Percentiles rank a stretch among this genome's conserved stretches.
Evolutionary conservation across 176 grass and related monocot species (phyloP).

Genomic region (Musa itinerans): DNA sequence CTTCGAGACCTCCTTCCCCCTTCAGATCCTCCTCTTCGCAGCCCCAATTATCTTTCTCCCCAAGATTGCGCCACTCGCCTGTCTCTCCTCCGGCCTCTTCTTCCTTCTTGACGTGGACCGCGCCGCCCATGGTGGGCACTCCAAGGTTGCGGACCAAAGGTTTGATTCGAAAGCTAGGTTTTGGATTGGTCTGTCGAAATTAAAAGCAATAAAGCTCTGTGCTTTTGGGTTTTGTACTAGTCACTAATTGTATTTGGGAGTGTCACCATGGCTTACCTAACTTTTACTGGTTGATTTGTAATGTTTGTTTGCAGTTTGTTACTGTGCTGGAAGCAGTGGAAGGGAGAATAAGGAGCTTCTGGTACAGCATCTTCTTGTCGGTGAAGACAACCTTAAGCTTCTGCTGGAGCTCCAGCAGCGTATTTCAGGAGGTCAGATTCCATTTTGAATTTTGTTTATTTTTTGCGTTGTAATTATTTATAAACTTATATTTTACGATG

Average conservation of each 20-base stretch:
- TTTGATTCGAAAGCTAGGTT: not conserved
- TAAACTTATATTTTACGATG: not conserved
- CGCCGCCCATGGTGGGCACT: not conserved
- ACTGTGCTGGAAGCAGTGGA: constrained; percentile 29
- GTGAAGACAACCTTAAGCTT: constrained; percentile 70
- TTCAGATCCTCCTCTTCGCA: not conserved
- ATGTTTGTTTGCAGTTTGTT: constrained; percentile 35
- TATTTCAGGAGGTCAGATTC: constrained; percentile 50
- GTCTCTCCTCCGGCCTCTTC: not conserved
- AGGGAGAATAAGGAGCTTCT: constrained; percentile 78
- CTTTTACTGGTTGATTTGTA: constrained; percentile 3
- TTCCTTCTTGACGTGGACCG: constrained; percentile 1
- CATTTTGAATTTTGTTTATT: too few relatives aligned
- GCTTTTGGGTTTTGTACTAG: too few relatives aligned
- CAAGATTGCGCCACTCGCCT: not conserved
- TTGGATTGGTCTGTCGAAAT: not conserved
- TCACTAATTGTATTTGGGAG: too few relatives aligned
- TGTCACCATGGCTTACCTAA: too few relatives aligned
- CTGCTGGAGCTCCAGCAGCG: constrained; percentile 70
- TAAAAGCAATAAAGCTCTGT: too few relatives aligned
- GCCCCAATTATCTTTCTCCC: not conserved
- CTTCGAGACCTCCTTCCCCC: not conserved
- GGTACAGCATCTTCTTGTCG: constrained; percentile 90
- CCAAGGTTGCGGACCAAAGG: constrained; percentile 14
- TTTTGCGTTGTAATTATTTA: not conserved